Evolutionary conservation across 805 yeast species (phyloP).

Genomic region (Lipomyces sp.): DNA sequence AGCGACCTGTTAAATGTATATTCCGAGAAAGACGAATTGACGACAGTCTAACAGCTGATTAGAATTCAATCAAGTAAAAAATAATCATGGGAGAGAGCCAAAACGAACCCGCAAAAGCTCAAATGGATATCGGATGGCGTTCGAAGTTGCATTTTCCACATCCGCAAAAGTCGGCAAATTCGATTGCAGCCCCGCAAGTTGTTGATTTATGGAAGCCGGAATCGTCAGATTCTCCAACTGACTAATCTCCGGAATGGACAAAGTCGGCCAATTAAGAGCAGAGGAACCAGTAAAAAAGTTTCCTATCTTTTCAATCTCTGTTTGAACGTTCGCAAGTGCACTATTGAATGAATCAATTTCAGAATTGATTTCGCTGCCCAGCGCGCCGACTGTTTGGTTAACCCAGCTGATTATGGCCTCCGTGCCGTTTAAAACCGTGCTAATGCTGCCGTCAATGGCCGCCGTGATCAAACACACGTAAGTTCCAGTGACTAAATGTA

Average conservation of each 20-base stretch:
- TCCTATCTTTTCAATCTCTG: constrained; percentile 58
- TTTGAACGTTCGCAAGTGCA: constrained; percentile 60
- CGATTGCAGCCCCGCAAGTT: constrained; percentile 56
- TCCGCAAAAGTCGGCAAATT: constrained; percentile 69
- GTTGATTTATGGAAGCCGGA: constrained; percentile 64
- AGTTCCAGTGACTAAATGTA: constrained; percentile 82
- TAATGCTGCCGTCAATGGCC: constrained; percentile 71
- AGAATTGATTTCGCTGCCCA: constrained; percentile 66
- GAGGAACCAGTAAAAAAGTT: constrained; percentile 57
- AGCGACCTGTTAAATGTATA: constrained; percentile 44
- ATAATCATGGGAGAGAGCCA: too few relatives aligned
- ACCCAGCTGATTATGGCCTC: constrained; percentile 64
- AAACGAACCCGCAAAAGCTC: constrained; percentile 45
- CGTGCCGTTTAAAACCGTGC: constrained; percentile 74
- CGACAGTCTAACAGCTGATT: neutral
- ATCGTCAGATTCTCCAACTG: constrained; percentile 64
- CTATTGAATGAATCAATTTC: constrained; percentile 67
- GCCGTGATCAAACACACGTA: constrained; percentile 81
- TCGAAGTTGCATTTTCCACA: constrained; percentile 63
- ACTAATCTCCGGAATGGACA: constrained; percentile 53
- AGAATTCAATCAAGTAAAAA: neutral
- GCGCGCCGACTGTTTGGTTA: constrained; percentile 59
- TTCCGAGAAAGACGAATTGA: constrained; percentile 25
- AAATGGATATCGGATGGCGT: constrained; percentile 65
- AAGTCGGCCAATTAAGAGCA: constrained; percentile 47